These are phyloP conservation scores for Penicillium soppii DNA, from an alignment of 495 filamentous ascomycete species.

Conservation along the genomic window DNA sequence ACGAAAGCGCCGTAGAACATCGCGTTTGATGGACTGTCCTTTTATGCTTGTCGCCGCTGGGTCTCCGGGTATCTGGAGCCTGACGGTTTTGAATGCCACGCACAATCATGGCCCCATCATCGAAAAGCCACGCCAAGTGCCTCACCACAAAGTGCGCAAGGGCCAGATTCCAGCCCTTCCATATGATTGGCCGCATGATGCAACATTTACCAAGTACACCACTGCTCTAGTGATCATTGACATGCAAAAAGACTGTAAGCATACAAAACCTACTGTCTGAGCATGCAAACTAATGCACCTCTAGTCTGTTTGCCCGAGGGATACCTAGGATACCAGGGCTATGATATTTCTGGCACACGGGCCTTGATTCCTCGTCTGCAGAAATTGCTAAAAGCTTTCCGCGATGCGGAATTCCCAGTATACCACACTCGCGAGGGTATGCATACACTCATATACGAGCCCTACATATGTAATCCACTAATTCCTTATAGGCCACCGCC, in stretches of 20 bases:
- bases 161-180: conserved; percentile 50
- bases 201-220: conserved; percentile 52
- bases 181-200: conserved; percentile 65
- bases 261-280: not conserved
- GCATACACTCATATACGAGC: not conserved
- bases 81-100: conserved; percentile 43
- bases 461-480: conserved; percentile 4
- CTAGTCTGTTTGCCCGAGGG: conserved; percentile 58
- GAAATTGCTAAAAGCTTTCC: conserved; percentile 56
- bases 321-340: conserved; percentile 61
- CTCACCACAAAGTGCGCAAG: conserved; percentile 47
- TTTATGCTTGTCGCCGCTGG: conserved; percentile 49
- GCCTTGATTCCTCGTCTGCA: conserved; percentile 55
- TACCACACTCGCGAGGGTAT: conserved; percentile 66
- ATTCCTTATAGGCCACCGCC: conserved; percentile 54
- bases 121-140: conserved; percentile 40
- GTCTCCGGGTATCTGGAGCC: conserved; percentile 44
- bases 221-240: conserved; percentile 70
- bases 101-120: conserved; percentile 48
- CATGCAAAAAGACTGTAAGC: conserved; percentile 70
- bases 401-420: conserved; percentile 57
- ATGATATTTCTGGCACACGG: conserved; percentile 52
- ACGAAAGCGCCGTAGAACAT: conserved; percentile 46
- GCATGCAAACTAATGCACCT: not conserved
- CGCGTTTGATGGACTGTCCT: conserved; percentile 48